Conservation (phyloP, 352 stramenopile genomes). For the Peronosclerospora sorghi region DNA sequence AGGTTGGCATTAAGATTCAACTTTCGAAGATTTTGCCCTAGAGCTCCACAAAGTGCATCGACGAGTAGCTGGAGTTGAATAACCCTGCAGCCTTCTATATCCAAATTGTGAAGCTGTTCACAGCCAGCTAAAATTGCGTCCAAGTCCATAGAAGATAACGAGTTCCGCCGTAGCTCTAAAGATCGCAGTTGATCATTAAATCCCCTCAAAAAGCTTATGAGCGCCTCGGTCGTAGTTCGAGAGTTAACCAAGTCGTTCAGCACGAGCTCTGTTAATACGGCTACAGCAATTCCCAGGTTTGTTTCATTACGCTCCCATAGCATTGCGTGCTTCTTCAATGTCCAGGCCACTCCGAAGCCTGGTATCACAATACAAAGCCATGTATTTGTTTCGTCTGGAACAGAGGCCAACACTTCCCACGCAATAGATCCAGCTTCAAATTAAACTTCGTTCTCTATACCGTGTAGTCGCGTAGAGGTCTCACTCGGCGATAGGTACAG, state of each 20-base stretch:
- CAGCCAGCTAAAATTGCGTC: constrained; percentile 14
- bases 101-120: constrained; percentile 13
- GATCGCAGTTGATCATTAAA: constrained; percentile 16
- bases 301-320: constrained; percentile 10
- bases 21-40: constrained; percentile 14
- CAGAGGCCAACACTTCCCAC: constrained; percentile 17
- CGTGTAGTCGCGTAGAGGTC: constrained; percentile 10
- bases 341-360: constrained; percentile 19
- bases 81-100: constrained; percentile 24
- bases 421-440: constrained; percentile 3
- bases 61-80: constrained; percentile 24
- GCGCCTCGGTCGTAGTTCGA: constrained; percentile 11
- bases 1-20: constrained; percentile 27
- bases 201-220: constrained; percentile 13
- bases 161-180: constrained; percentile 20
- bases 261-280: constrained; percentile 15
- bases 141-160: constrained; percentile 19
- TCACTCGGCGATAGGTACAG: constrained; percentile 13
- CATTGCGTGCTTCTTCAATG: constrained; percentile 12
- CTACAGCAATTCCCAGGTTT: background rate
- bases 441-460: constrained; percentile 11
- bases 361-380: constrained; percentile 23
- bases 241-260: constrained; percentile 21
- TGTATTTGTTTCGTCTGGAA: background rate
- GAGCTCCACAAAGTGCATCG: constrained; percentile 13